Percentiles rank a stretch among this genome's conserved stretches.
phyloP scores from a whole-genome alignment of 129 eudicot genomes.

The Pittosporum tobira region DNA sequence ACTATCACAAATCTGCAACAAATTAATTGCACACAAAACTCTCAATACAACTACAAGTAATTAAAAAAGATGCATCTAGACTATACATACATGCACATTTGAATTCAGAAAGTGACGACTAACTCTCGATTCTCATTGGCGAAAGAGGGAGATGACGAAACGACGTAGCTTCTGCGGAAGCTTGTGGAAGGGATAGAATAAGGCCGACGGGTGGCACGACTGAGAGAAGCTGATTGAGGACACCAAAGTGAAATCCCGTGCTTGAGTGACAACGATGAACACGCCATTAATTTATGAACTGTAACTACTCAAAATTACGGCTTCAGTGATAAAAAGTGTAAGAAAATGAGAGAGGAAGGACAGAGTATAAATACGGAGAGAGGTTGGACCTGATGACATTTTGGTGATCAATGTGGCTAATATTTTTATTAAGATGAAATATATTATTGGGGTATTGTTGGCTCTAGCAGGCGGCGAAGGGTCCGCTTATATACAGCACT shows the following conservation, averaged over 20 bases:
- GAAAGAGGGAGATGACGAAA: slow-evolving; percentile 60
- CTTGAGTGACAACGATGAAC: slow-evolving; percentile 47
- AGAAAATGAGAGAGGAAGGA: slow-evolving; percentile 10
- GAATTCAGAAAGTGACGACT: slow-evolving; percentile 11
- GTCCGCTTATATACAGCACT: neutral
- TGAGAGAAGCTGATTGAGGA: slow-evolving; percentile 41
- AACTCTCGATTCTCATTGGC: slow-evolving; percentile 89
- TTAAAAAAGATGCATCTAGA: neutral
- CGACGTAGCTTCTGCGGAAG: slow-evolving; percentile 49
- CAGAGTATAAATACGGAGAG: neutral
- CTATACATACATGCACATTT: neutral
- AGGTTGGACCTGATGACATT: slow-evolving; percentile 24
- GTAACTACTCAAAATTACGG: slow-evolving; percentile 20
- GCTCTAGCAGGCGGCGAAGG: slow-evolving; percentile 4
- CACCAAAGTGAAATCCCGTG: slow-evolving; percentile 50
- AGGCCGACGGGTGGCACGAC: slow-evolving; percentile 21
- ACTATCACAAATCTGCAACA: slow-evolving; percentile 71
- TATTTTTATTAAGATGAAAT: neutral
- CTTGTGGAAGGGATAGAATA: slow-evolving; percentile 25
- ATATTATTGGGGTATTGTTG: neutral
- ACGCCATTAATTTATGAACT: slow-evolving; percentile 54
- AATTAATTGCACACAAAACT: slow-evolving; percentile 5
- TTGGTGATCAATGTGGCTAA: neutral
- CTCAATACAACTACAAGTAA: slow-evolving; percentile 2
- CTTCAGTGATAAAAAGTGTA: slow-evolving; percentile 2